These are phyloP conservation scores for Alliaria petiolata DNA, from an alignment of 345 rosid genomes.

Conservation along the genomic window DNA sequence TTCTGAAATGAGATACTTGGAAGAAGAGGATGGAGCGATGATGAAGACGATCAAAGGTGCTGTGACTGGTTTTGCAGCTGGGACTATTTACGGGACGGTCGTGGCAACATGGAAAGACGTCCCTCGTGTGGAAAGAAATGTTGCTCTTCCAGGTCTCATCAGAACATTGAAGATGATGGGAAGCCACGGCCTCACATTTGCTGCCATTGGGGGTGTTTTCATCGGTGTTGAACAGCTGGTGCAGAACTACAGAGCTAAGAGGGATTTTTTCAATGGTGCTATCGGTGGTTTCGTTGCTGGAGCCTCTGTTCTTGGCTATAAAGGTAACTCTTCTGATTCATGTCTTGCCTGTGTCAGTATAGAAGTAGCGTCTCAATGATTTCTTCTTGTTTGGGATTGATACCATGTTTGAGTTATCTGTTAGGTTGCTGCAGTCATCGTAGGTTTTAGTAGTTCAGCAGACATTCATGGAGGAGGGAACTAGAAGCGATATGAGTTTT, in stretches of 20 bases:
- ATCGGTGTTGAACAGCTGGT: constrained; percentile 85
- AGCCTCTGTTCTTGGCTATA: constrained; percentile 66
- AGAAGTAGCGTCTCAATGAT: not conserved
- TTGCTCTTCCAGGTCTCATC: constrained; percentile 76
- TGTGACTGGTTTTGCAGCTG: constrained; percentile 62
- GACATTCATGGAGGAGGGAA: not conserved
- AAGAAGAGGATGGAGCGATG: constrained; percentile 59
- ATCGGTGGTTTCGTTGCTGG: constrained; percentile 91
- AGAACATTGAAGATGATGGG: constrained; percentile 93
- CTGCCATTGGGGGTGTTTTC: constrained; percentile 87
- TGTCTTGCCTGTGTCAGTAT: too few relatives aligned
- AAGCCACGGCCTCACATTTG: constrained; percentile 66
- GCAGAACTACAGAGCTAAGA: constrained; percentile 60
- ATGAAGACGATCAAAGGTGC: constrained; percentile 74
- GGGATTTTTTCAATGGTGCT: constrained; percentile 81
- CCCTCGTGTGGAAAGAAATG: constrained; percentile 83
- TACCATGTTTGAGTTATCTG: not conserved
- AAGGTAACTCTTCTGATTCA: constrained; percentile 57
- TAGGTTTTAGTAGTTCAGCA: not conserved
- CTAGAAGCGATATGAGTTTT: not conserved
- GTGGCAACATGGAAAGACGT: constrained; percentile 88
- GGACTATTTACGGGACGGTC: constrained; percentile 66
- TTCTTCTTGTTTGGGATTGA: not conserved
- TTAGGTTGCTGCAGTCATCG: constrained; percentile 23
- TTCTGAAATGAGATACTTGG: constrained; percentile 64